Conservation (phyloP, 164 flowering plant genomes). For the Chloranthus sessilifolius region DNA sequence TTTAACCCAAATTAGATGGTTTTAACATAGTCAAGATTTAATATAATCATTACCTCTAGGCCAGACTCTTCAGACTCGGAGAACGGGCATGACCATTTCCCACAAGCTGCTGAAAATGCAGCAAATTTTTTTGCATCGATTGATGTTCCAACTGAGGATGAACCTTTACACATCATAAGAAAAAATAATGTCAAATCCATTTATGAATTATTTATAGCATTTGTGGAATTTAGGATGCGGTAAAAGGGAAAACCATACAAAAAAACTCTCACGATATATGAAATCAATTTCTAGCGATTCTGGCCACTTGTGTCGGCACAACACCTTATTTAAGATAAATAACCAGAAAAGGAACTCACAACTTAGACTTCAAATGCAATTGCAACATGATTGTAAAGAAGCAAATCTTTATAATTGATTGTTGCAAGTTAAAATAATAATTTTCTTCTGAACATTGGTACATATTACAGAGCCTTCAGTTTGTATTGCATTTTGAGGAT, state of each 20-base stretch:
- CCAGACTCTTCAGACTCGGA: slow-evolving; percentile 88
- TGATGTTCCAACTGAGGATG: slow-evolving; percentile 85
- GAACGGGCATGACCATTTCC: slow-evolving; percentile 47
- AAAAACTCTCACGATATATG: slow-evolving; percentile 52
- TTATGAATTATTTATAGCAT: no score
- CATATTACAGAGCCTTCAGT: no score
- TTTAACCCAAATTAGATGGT: not conserved
- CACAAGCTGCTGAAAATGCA: slow-evolving; percentile 85
- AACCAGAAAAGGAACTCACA: not conserved
- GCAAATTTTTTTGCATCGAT: slow-evolving; percentile 68
- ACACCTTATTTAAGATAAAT: slow-evolving; percentile 29
- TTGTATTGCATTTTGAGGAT: no score
- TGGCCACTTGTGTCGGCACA: slow-evolving; percentile 74
- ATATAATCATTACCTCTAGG: slow-evolving; percentile 58
- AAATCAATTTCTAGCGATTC: slow-evolving; percentile 71
- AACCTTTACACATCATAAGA: slow-evolving; percentile 35
- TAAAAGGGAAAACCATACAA: not conserved
- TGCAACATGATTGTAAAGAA: no score
- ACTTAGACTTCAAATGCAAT: no score
- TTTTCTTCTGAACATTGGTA: no score
- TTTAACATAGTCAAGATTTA: no score
- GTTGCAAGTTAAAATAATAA: no score
- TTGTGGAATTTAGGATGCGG: no score
- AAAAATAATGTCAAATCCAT: not conserved
- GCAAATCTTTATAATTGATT: no score